These are phyloP conservation scores for Xylaria sp. DNA, from an alignment of 2,329 filamentous ascomycete genomes.

Conservation along the genomic window DNA sequence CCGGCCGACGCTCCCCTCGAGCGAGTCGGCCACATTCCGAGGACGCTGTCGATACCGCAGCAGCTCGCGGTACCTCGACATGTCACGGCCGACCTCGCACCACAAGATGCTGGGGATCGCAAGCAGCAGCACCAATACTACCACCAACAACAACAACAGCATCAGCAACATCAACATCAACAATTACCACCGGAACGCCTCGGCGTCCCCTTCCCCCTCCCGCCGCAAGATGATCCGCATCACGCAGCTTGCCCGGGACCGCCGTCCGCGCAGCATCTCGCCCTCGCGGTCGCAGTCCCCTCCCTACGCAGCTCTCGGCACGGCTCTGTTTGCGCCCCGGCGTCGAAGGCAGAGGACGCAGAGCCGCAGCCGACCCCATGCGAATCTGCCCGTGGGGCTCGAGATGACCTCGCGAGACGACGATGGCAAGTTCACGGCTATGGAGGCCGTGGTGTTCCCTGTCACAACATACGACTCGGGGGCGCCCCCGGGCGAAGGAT, in stretches of 20 bases:
- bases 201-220: conserved; percentile 53
- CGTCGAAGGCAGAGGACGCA: conserved; percentile 53
- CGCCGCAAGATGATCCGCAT: conserved; percentile 56
- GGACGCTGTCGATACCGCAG: conserved; percentile 57
- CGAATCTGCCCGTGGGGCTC: conserved; percentile 33
- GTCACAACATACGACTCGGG: conserved; percentile 14
- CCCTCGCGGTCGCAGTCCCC: conserved; percentile 53
- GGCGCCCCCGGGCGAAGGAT: conserved; percentile 4
- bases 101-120: conserved; percentile 13
- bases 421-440: conserved; percentile 15
- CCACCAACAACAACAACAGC: not conserved
- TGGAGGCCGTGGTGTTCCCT: conserved; percentile 25
- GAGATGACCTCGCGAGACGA: conserved; percentile 15
- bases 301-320: conserved; percentile 18
- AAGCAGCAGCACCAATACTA: not conserved
- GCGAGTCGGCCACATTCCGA: conserved; percentile 55
- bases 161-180: conserved; percentile 6
- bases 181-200: conserved; percentile 45
- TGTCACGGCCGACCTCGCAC: conserved; percentile 40
- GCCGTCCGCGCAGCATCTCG: conserved; percentile 57
- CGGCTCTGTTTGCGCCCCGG: conserved; percentile 42
- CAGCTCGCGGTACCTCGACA: conserved; percentile 48
- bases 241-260: conserved; percentile 51
- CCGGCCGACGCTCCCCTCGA: conserved; percentile 48
- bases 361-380: conserved; percentile 51